Base-by-base conservation (phyloP, 352 stramenopile species). In the Achlya hypogyna region DNA sequence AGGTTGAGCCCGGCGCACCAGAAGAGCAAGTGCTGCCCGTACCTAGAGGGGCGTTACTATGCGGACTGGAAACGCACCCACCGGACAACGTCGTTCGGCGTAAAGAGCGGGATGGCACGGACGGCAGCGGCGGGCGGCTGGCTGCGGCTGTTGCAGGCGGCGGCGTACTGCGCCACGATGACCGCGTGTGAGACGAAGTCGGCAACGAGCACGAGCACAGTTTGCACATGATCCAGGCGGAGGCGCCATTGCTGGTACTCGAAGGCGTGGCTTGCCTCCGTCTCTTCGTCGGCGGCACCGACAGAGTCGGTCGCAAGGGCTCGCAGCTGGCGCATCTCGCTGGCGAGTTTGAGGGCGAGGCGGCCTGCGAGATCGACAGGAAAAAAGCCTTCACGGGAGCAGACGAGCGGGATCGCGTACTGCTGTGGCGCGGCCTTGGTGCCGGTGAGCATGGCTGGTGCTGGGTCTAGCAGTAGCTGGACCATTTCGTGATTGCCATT, bases 21-120 rank as follows among this genome's bases (percentile, higher is more conserved):
- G 63, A 89, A 92, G 10, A 92, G 66, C 58, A 92, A 54, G 42
- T 92, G 83, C 65, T 92, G 83, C 2, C 81, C 83, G 34, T 92
- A 92, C 0, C 83, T 67, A 58, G 14, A 56, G 25, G n/a, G 12
- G 10, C 9, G 31, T 16, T 5, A 22, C 6, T 14, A 63, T 63
- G 29, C 4, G 8, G 29, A 53, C 28, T 20, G 27, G 28, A 25
- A 58, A 25, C 9, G 3, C 9, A n/a, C n/a, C n/a, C 58, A 67
- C 60, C 45, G 45, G 5, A 42, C 5, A 14, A 67, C 25, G 35
- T 53, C 40, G 9, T n/a, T 38, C 18, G 54, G 32, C 29, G 25
- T n/a, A 6, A 25, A 56, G 20, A 43, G 20, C 6, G 23, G 6
- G 6, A 34, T 8, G 6, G 23, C 16, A 6, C 49, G 49, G 6